A percentile compares a stretch with the other conserved stretches of the same genome.
Evolutionary conservation across 768 basidiomycete species (phyloP).

Genomic region (Dendrothele bispora): DNA sequence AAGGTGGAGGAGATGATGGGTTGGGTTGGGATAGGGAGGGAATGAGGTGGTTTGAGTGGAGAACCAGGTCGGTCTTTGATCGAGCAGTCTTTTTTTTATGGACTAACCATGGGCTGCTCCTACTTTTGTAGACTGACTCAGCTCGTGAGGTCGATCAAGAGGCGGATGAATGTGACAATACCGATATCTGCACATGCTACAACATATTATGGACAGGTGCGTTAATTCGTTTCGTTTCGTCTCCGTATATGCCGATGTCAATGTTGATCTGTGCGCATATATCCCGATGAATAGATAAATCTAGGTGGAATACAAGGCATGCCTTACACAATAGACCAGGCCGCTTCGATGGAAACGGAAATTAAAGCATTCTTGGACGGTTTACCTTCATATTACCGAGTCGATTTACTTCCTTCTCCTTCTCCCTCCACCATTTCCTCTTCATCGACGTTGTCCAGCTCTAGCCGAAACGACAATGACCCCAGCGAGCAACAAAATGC

Average conservation of each 20-base stretch:
- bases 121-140: slow-evolving; percentile 49
- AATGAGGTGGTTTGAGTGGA: slow-evolving; percentile 52
- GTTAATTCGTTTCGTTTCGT: too few species aligned
- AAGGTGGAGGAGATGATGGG: slow-evolving; percentile 15
- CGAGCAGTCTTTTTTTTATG: background rate
- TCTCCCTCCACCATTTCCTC: slow-evolving; percentile 15
- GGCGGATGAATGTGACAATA: slow-evolving; percentile 45
- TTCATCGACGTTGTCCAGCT: too few species aligned
- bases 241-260: too few species aligned
- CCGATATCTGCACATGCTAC: slow-evolving; percentile 19
- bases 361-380: slow-evolving; percentile 52
- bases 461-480: too few species aligned
- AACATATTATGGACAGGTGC: slow-evolving; percentile 23
- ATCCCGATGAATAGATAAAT: too few species aligned
- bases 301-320: too few species aligned
- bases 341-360: slow-evolving; percentile 55
- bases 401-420: slow-evolving; percentile 32
- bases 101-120: slow-evolving; percentile 8
- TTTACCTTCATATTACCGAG: slow-evolving; percentile 50
- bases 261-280: too few species aligned
- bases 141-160: slow-evolving; percentile 61
- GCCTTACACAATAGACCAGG: slow-evolving; percentile 67
- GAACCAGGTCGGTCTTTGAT: slow-evolving; percentile 55
- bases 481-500: background rate
- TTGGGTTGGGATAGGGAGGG: slow-evolving; percentile 17